phyloP scores from a whole-genome alignment of 2,329 filamentous ascomycete species.

The Aureobasidium sp. region DNA sequence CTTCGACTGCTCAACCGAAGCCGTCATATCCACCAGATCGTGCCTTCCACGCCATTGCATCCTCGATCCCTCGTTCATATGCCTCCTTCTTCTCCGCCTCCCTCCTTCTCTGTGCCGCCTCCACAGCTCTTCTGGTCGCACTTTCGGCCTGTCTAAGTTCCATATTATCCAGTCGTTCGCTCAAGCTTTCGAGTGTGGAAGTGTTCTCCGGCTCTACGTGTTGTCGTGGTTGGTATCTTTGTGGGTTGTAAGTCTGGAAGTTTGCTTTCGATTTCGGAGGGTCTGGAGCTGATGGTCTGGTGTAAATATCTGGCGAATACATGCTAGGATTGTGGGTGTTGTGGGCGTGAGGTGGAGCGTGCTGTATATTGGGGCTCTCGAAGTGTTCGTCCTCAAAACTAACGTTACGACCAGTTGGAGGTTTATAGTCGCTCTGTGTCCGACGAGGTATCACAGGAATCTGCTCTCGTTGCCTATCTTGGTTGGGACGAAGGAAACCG shows the following conservation, averaged over 20 bases:
- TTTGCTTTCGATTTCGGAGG: not conserved
- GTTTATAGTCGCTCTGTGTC: not conserved
- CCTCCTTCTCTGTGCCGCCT: not conserved
- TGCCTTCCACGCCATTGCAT: slow-evolving; percentile 2
- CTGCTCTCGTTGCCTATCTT: not conserved
- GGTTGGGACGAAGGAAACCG: not conserved
- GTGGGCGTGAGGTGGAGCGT: not conserved
- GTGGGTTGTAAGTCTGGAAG: not conserved
- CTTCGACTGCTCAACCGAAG: not conserved
- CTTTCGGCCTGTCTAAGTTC: not conserved
- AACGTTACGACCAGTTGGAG: not conserved
- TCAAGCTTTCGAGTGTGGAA: not conserved
- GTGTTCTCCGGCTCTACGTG: not conserved
- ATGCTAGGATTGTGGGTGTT: not conserved
- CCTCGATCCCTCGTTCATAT: not conserved
- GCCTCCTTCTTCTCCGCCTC: not conserved
- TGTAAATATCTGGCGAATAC: not conserved
- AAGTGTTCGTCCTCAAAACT: not conserved
- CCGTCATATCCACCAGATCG: not conserved
- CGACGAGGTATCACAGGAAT: not conserved
- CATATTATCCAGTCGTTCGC: not conserved
- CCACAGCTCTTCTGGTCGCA: not conserved
- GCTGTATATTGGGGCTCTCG: not conserved
- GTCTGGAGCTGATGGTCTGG: not conserved
- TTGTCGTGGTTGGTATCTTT: not conserved